Evolutionary conservation across 805 yeast genomes (phyloP).

Genomic region (Pichia exigua): DNA sequence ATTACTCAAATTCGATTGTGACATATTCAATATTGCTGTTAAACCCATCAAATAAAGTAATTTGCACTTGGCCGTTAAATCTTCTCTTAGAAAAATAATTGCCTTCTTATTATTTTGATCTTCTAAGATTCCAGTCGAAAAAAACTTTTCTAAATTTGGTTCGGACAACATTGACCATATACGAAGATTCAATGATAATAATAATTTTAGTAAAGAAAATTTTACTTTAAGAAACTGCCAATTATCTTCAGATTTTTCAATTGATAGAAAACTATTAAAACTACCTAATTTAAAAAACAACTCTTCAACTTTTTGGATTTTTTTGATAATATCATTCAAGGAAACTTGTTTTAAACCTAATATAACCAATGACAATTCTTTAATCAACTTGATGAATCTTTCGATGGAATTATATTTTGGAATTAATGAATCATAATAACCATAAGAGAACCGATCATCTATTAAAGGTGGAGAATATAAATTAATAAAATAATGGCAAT

Average conservation of each 20-base stretch:
- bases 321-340: background rate
- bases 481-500: slow-evolving; percentile 9
- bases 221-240: slow-evolving; percentile 6
- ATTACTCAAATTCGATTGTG: background rate
- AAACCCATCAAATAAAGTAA: background rate
- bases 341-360: background rate
- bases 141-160: background rate
- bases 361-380: background rate
- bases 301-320: background rate
- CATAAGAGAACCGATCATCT: slow-evolving; percentile 11
- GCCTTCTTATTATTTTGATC: background rate
- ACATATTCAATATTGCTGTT: background rate
- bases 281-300: background rate
- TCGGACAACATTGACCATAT: background rate
- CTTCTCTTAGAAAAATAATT: background rate
- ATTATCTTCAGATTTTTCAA: background rate
- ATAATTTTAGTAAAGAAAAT: slow-evolving; percentile 3
- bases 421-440: slow-evolving; percentile 1
- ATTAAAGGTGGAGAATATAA: slow-evolving; percentile 10
- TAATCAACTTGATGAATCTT: background rate
- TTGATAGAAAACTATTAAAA: background rate
- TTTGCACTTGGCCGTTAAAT: background rate
- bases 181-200: background rate
- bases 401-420: background rate
- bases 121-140: background rate